phyloP scores from a whole-genome alignment of 116 monocot genomes.

The Phalaenopsis hybrid region DNA sequence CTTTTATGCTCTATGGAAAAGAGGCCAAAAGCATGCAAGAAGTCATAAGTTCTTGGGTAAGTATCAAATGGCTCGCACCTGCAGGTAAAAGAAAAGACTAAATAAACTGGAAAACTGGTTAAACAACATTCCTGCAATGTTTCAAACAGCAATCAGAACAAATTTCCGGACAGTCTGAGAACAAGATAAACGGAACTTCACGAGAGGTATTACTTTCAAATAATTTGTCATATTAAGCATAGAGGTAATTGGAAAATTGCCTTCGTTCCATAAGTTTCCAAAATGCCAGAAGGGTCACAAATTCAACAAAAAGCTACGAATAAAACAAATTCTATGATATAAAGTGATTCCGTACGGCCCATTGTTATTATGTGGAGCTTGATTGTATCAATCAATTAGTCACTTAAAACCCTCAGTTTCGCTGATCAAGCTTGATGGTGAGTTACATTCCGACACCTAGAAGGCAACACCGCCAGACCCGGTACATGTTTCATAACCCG shows the following conservation, averaged over 20 bases:
- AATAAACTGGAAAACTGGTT: not conserved
- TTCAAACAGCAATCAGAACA: not conserved
- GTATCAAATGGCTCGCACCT: conserved; percentile 82
- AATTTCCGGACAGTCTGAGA: not conserved
- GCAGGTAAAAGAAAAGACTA: conserved; percentile 4
- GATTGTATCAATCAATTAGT: too few species aligned
- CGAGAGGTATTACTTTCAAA: not conserved
- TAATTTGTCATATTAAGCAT: not conserved
- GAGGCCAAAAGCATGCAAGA: conserved; percentile 56
- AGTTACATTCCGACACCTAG: too few species aligned
- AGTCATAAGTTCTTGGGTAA: conserved; percentile 71
- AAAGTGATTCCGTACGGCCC: too few species aligned
- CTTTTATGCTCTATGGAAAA: conserved; percentile 60
- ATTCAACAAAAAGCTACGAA: too few species aligned
- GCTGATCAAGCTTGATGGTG: too few species aligned
- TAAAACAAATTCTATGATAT: too few species aligned
- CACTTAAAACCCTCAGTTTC: too few species aligned
- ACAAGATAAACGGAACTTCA: not conserved
- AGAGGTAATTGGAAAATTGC: too few species aligned
- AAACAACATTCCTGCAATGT: not conserved
- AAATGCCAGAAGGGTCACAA: too few species aligned
- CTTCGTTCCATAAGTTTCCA: not conserved
- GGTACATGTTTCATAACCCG: too few species aligned
- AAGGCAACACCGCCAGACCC: too few species aligned
- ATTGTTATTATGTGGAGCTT: too few species aligned